phyloP scores from a whole-genome alignment of 345 rosid species.

The Citrus trifoliata region DNA sequence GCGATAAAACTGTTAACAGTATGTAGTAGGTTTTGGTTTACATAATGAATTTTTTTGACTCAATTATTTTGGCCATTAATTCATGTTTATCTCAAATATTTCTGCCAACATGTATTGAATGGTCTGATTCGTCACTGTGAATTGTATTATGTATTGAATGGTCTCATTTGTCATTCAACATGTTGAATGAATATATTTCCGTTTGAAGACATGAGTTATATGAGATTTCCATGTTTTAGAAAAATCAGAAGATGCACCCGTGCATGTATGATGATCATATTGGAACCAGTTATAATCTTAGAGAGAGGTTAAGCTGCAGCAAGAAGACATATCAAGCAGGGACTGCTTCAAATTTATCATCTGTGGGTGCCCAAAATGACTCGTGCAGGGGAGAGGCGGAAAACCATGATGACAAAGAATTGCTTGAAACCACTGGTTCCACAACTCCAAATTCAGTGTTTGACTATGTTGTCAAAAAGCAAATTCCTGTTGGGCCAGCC shows the following conservation, averaged over 20 bases:
- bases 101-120: not conserved
- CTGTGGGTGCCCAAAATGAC: conserved; percentile 24
- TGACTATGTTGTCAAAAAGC: conserved; percentile 30
- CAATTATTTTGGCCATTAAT: not conserved
- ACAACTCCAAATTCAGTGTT: conserved; percentile 29
- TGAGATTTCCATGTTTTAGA: conserved; percentile 37
- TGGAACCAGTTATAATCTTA: conserved; percentile 65
- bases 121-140: not conserved
- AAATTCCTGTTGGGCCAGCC: conserved; percentile 51
- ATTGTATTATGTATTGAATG: not conserved
- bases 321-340: conserved; percentile 26
- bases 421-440: conserved; percentile 17
- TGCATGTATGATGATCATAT: conserved; percentile 61
- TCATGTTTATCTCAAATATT: not conserved
- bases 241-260: conserved; percentile 75
- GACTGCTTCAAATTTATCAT: conserved; percentile 24
- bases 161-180: not conserved
- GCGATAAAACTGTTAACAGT: not conserved
- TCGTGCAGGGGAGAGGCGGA: conserved; percentile 13
- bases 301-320: conserved; percentile 53
- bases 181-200: not conserved
- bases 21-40: not conserved
- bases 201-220: conserved; percentile 8
- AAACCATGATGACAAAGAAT: conserved; percentile 13
- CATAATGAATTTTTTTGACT: not conserved